Evolutionary conservation across 306 rosid genomes (phyloP), one percentile per base, ranked within the genome.

Genomic region (Rosa chinensis): DNA sequence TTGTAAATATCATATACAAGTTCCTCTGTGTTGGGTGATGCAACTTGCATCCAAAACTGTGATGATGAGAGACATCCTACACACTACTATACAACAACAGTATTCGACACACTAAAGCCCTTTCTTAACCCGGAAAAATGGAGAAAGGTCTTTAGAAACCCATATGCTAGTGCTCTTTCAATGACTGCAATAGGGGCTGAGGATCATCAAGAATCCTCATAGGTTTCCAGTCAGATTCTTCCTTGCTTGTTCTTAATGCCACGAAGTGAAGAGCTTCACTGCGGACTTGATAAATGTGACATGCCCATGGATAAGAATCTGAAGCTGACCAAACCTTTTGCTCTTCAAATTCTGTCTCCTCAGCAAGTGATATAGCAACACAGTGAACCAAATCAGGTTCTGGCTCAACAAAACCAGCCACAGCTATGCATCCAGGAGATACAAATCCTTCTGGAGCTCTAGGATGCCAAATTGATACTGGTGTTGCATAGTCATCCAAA

Each of bases 371-470:
- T 75, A 88, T 89, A 11, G 90, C 88, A 64, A 91, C 81, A 73
- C 98, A 95, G 84, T 84, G 82, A 14, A 89, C 96, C 6, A 80
- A 76, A 85, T 89, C 88, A 45, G 86, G 88, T 80, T 91, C 98
- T 28, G 98, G 99, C 89, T 93, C 96, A 56, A 37, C 69, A 70
- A 89, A 85, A 70, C 82, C 81, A 45, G 90, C 92, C 32, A 95
- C 84, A 11, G 94, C 90, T 6, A 95, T 84, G 81, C 98, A 95
- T 77, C 99, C 99, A 5, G 85, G 96, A 59, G 97, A 89, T 1
- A 93, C 88, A 62, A 85, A 95, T 77, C 99, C 99, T 74, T 93
- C 96, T 25, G 99, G 99, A 50, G 99, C 94, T 70, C 98, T 90
- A 17, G 99, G 98, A 73, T 89, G 86, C 99, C 98, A 95, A 77